Evolutionary conservation across 78 protist genomes (phyloP), one percentile per base, ranked within the genome.

Genomic region (Dictyostelium brefeldianum): DNA sequence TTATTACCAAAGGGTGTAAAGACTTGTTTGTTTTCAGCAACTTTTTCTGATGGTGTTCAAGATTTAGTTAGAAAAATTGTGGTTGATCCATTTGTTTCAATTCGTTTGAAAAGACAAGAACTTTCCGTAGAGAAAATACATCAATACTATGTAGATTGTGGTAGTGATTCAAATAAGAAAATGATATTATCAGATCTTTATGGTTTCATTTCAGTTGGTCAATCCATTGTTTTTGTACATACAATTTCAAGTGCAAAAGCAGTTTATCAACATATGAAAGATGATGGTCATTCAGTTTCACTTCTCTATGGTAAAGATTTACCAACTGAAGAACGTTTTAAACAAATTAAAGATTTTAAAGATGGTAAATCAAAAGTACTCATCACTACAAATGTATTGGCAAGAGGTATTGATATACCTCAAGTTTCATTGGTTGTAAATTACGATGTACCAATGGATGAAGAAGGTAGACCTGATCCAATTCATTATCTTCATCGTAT

Each of bases 321-420:
- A 17, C n/a, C 89, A 0, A 27, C 91, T 7, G 87, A 75, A 8
- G 51, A 74, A 27, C 83, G 96, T 59, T 48, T 78, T 22, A 53
- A 53, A 46, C 71, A 78, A 20, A 81, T 92, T 51, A 73, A 92
- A 43, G 48, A 51, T 4, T 92, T 92, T 59, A 92, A 81, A 59
- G 80, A 56, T 11, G 96, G 90, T 29, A 53, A 74, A 50, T 82
- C 90, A 6, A 80, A 81, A 47, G 64, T 92, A 22, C 89, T 98
- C 78, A 50, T 97, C 29, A 56, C 98, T 10, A 98, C 99, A 48
- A 98, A 98, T 89, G 83, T 98, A 0, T 51, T 96, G 0, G 97
- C 98, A 22, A 95, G 99, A 43, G 98, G 98, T 5, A 97, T 97
- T 36, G 98, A 97, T 91, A 95, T 95, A 15, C 96, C 83, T 12